Evolutionary conservation across 2,329 filamentous ascomycete genomes (phyloP).

Genomic region (Talaromyces sp.): DNA sequence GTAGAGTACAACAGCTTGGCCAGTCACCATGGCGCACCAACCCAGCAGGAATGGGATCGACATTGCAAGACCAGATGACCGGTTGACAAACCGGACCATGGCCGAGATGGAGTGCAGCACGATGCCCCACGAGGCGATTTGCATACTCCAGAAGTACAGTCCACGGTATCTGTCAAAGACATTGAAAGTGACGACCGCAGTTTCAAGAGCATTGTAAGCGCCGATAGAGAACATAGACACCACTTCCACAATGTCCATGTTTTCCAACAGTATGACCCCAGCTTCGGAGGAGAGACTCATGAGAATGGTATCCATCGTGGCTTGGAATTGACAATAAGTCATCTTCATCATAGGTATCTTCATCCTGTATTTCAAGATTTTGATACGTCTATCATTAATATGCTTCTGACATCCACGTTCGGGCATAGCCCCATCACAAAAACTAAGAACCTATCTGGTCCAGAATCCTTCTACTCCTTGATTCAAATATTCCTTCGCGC

Average conservation of each 20-base stretch:
- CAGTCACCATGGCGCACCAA: constrained; percentile 47
- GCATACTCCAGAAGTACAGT: constrained; percentile 50
- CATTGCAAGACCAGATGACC: constrained; percentile 6
- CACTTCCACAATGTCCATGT: constrained; percentile 10
- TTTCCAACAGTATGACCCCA: constrained; percentile 5
- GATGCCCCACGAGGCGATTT: constrained; percentile 42
- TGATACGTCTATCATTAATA: too few species aligned
- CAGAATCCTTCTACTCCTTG: too few species aligned
- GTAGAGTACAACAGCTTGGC: constrained; percentile 49
- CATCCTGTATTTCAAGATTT: too few species aligned
- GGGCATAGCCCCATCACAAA: too few species aligned
- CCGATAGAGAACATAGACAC: constrained; percentile 16
- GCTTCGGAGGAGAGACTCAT: neutral
- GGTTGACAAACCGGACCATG: constrained; percentile 14
- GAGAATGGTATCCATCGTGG: neutral
- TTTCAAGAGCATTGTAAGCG: constrained; percentile 47
- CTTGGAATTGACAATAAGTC: neutral
- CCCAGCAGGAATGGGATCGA: constrained; percentile 29
- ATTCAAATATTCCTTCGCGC: too few species aligned
- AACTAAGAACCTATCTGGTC: too few species aligned
- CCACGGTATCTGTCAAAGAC: constrained; percentile 45
- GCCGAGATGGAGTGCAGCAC: constrained; percentile 40
- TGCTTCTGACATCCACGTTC: too few species aligned
- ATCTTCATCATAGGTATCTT: too few species aligned
- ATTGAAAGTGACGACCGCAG: constrained; percentile 44